phyloP scores from a whole-genome alignment of 1,284 basidiomycete species.

The Neonothopanus nambi region DNA sequence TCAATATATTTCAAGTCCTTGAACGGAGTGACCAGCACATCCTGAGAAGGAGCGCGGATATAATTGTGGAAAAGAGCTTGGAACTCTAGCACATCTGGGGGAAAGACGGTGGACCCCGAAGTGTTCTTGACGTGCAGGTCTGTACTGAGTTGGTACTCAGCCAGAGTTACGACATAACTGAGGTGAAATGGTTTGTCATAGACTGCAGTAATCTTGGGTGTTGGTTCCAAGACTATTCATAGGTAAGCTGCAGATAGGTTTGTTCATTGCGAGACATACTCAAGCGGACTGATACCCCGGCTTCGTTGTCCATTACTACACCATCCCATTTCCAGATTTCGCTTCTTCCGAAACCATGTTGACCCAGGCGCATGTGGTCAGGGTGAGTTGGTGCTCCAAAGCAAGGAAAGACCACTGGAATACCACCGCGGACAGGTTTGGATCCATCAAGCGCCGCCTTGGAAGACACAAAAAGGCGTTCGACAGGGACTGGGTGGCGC shows the following conservation, averaged over 20 bases:
- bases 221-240: slow-evolving; percentile 61
- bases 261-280: neutral
- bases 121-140: slow-evolving; percentile 80
- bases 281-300: slow-evolving; percentile 55
- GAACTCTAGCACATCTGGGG: slow-evolving; percentile 62
- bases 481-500: slow-evolving; percentile 42
- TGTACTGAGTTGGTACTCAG: slow-evolving; percentile 73
- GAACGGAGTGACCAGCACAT: slow-evolving; percentile 60
- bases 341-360: slow-evolving; percentile 87
- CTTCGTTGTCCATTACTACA: slow-evolving; percentile 67
- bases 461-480: slow-evolving; percentile 77
- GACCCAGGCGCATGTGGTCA: slow-evolving; percentile 70
- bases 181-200: slow-evolving; percentile 71
- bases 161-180: slow-evolving; percentile 77
- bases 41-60: slow-evolving; percentile 64
- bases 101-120: slow-evolving; percentile 37
- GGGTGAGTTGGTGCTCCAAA: slow-evolving; percentile 78
- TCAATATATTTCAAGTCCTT: slow-evolving; percentile 70
- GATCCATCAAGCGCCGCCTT: slow-evolving; percentile 76
- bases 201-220: slow-evolving; percentile 51
- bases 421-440: slow-evolving; percentile 74
- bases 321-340: slow-evolving; percentile 68
- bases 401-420: slow-evolving; percentile 83
- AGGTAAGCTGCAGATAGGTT: too few species aligned
- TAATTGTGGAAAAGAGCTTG: slow-evolving; percentile 90